Conservation (phyloP, 2,329 filamentous ascomycete species). For the Trichothecium sympodiale region DNA sequence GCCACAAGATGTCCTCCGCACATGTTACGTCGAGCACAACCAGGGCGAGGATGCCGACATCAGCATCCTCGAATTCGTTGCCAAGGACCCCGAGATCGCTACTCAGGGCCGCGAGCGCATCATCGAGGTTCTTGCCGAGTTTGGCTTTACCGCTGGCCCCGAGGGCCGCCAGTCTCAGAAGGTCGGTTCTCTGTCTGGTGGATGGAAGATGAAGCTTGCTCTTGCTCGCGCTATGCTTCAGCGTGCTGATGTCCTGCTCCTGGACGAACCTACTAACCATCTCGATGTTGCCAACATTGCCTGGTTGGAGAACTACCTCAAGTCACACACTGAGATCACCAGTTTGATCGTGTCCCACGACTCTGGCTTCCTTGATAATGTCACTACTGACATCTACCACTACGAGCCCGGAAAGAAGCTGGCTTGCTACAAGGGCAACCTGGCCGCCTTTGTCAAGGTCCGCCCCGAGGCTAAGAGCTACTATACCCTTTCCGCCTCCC, state of each 20-base stretch:
- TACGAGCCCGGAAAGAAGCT: constrained; percentile 96
- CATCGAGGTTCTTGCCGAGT: constrained; percentile 71
- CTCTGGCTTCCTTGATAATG: constrained; percentile 90
- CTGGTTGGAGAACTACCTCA: constrained; percentile 92
- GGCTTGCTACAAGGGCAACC: constrained; percentile 71
- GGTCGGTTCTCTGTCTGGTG: constrained; percentile 90
- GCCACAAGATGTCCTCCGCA: constrained; percentile 79
- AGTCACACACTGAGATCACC: constrained; percentile 91
- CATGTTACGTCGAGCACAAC: constrained; percentile 98
- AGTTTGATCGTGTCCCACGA: constrained; percentile 98
- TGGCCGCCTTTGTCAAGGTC: constrained; percentile 73
- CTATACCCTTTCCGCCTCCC: constrained; percentile 83
- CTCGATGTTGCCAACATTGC: constrained; percentile 92
- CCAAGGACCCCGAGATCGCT: constrained; percentile 78
- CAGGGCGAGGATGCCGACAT: constrained; percentile 96
- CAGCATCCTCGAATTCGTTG: constrained; percentile 86
- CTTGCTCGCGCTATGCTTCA: constrained; percentile 93
- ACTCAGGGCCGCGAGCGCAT: constrained; percentile 73
- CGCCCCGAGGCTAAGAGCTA: constrained; percentile 95
- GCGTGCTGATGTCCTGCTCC: constrained; percentile 87
- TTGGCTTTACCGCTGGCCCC: constrained; percentile 85
- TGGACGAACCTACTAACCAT: constrained; percentile 99
- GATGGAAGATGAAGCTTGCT: constrained; percentile 99
- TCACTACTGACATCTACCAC: constrained; percentile 98
- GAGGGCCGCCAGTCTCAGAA: constrained; percentile 81